These are phyloP conservation scores for Phytophthora chlamydospora DNA, from an alignment of 352 stramenopile genomes.

Conservation along the genomic window DNA sequence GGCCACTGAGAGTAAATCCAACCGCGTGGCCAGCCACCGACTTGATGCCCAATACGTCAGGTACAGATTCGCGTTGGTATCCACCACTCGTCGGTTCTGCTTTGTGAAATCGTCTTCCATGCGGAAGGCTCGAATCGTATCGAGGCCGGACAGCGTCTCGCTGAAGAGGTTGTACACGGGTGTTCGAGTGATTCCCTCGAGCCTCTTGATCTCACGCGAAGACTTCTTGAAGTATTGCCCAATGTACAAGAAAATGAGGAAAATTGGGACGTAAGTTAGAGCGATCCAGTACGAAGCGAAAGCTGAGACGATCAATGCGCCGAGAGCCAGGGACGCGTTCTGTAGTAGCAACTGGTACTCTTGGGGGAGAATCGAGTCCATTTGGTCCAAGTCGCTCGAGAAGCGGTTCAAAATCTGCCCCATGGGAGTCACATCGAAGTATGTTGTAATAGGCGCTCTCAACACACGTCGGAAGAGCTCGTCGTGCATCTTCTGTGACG, in stretches of 20 bases:
- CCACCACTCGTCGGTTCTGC: constrained; percentile 50
- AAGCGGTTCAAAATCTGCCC: constrained; percentile 63
- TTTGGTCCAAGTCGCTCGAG: constrained; percentile 57
- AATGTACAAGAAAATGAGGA: constrained; percentile 54
- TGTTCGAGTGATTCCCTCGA: constrained; percentile 87
- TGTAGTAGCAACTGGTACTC: constrained; percentile 45
- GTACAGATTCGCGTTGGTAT: constrained; percentile 52
- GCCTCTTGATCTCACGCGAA: constrained; percentile 88
- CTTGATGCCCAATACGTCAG: constrained; percentile 55
- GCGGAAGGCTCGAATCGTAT: constrained; percentile 87
- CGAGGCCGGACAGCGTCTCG: constrained; percentile 92
- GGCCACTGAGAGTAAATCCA: constrained; percentile 78
- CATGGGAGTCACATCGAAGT: constrained; percentile 64
- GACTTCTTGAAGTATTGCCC: constrained; percentile 89
- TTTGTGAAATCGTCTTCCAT: constrained; percentile 39
- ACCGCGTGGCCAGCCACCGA: constrained; percentile 94
- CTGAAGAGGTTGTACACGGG: constrained; percentile 93
- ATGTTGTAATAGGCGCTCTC: constrained; percentile 44
- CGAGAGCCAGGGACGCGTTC: constrained; percentile 35
- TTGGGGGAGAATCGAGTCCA: constrained; percentile 44
- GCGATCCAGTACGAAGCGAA: constrained; percentile 48
- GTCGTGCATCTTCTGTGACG: constrained; percentile 37
- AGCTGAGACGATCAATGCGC: constrained; percentile 45
- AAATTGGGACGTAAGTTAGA: constrained; percentile 60
- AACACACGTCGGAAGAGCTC: constrained; percentile 51